phyloP scores from a whole-genome alignment of 2,329 filamentous ascomycete species.

The Pezicula neosporulosa region DNA sequence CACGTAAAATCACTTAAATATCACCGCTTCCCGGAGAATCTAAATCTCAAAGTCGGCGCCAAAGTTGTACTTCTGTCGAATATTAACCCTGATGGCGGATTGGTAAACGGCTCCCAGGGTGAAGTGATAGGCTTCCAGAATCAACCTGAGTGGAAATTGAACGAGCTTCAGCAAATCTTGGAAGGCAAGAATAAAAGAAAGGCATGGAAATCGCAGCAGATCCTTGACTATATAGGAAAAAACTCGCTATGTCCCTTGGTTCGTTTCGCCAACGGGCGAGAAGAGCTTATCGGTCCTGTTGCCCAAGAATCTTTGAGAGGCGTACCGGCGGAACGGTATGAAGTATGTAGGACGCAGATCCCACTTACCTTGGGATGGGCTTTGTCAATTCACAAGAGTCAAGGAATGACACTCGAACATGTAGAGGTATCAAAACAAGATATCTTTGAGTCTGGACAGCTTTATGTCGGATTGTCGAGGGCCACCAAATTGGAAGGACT shows the following conservation, averaged over 20 bases:
- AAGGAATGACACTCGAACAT: conserved; percentile 68
- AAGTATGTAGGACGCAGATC: conserved; percentile 36
- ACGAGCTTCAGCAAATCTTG: background rate
- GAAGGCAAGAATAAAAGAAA: background rate
- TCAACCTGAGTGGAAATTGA: background rate
- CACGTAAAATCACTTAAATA: conserved; percentile 11
- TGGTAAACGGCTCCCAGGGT: conserved; percentile 26
- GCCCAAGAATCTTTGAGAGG: conserved; percentile 7
- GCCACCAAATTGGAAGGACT: conserved; percentile 20
- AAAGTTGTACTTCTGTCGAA: conserved; percentile 24
- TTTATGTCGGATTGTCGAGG: conserved; percentile 24
- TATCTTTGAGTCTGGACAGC: conserved; percentile 23
- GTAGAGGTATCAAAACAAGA: conserved; percentile 20
- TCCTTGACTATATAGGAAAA: background rate
- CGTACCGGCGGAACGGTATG: conserved; percentile 8
- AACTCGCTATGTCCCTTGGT: conserved; percentile 1
- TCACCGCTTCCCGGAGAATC: conserved; percentile 11
- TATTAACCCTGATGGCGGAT: conserved; percentile 8
- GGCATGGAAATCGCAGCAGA: background rate
- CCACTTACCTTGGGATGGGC: conserved; percentile 94
- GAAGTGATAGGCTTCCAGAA: conserved; percentile 18
- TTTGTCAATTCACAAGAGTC: conserved; percentile 93
- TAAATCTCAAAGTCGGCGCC: conserved; percentile 21
- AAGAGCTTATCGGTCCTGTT: background rate
- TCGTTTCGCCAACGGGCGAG: too few relatives aligned